Evolutionary conservation across 495 filamentous ascomycete genomes (phyloP).

Genomic region (Darksidea phi): DNA sequence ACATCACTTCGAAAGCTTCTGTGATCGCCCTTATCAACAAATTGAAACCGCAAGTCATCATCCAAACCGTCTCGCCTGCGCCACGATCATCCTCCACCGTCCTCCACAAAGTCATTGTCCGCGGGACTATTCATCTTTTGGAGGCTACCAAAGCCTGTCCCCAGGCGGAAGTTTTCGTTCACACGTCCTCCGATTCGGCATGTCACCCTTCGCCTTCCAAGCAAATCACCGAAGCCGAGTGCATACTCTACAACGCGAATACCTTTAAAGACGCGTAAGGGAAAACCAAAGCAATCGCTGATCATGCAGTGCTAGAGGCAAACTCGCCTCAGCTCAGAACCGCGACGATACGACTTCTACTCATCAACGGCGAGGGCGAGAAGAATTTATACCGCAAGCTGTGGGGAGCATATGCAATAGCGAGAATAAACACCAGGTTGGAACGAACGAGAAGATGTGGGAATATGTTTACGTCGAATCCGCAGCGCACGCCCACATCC

Average conservation of each 20-base stretch:
- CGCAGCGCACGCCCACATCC: constrained; percentile 19
- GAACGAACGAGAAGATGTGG: constrained; percentile 37
- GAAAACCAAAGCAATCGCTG: constrained; percentile 38
- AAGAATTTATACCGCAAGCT: constrained; percentile 19
- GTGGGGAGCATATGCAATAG: constrained; percentile 25
- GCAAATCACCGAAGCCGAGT: constrained; percentile 32
- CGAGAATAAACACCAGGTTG: constrained; percentile 37
- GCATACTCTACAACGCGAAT: constrained; percentile 24
- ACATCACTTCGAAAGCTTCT: constrained; percentile 24
- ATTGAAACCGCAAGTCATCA: constrained; percentile 35
- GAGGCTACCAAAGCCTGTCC: constrained; percentile 18
- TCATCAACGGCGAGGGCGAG: constrained; percentile 39
- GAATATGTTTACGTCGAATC: constrained; percentile 12
- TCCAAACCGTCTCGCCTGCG: constrained; percentile 37
- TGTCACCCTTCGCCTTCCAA: constrained; percentile 7
- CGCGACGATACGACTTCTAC: constrained; percentile 32
- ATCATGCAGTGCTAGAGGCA: constrained; percentile 35
- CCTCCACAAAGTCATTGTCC: constrained; percentile 26
- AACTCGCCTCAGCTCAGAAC: constrained; percentile 31
- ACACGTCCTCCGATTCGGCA: constrained; percentile 37
- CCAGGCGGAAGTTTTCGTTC: constrained; percentile 34
- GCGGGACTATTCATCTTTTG: constrained; percentile 33
- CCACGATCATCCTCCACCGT: not conserved
- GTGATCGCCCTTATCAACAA: constrained; percentile 28
- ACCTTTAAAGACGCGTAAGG: constrained; percentile 29